Percentiles rank a stretch among this genome's conserved stretches.
Evolutionary conservation across 352 stramenopile species (phyloP).

Genomic region (Pythium myriotylum): DNA sequence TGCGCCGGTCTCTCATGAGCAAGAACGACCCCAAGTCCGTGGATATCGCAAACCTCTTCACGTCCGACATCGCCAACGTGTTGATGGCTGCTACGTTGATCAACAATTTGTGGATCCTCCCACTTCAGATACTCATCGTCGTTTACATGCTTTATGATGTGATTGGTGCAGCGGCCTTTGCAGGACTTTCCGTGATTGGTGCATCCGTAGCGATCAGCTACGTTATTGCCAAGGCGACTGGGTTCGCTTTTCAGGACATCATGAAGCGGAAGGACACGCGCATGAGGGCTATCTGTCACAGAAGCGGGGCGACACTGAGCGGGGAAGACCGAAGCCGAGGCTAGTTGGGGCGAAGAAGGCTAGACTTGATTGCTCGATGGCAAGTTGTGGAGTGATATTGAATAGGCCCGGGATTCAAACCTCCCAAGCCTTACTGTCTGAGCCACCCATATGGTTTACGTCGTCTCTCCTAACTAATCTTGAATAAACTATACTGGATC

Average conservation of each 20-base stretch:
- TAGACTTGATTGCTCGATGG: too few relatives aligned
- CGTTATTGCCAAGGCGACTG: constrained; percentile 11
- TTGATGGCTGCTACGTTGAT: constrained; percentile 34
- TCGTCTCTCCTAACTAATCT: too few relatives aligned
- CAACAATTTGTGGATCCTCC: constrained; percentile 38
- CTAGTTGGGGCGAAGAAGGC: too few relatives aligned
- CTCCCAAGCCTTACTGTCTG: too few relatives aligned
- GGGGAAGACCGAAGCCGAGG: too few relatives aligned
- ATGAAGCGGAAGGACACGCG: constrained; percentile 34
- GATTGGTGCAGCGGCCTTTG: constrained; percentile 24
- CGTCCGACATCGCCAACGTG: constrained; percentile 35
- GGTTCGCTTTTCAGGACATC: constrained; percentile 13
- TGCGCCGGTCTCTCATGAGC: constrained; percentile 26
- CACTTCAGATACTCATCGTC: constrained; percentile 25
- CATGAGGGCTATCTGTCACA: constrained; percentile 35
- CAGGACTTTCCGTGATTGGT: constrained; percentile 23
- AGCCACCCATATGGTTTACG: too few relatives aligned
- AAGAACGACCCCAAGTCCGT: constrained; percentile 16
- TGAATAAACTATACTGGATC: too few relatives aligned
- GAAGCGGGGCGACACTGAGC: too few relatives aligned
- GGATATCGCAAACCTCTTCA: constrained; percentile 48
- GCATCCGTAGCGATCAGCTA: constrained; percentile 7
- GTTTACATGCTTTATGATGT: constrained; percentile 27
- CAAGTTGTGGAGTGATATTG: too few relatives aligned
- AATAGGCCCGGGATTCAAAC: too few relatives aligned